Base-by-base conservation (phyloP, 345 rosid genomes). In the Lumnitzera racemosa region DNA sequence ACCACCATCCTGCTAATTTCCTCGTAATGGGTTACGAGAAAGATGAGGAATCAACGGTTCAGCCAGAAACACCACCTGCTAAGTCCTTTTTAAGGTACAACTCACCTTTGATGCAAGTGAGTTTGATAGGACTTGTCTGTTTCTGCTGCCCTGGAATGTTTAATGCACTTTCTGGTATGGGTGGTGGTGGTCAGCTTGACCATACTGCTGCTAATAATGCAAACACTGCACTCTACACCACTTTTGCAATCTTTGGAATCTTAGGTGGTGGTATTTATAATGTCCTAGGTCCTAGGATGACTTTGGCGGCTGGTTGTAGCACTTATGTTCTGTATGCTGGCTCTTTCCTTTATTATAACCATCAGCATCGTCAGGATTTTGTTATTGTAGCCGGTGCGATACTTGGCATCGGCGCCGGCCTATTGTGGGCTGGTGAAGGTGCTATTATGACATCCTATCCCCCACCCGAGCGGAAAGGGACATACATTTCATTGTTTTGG, bases 71-170 rank as follows among this genome's bases (percentile, higher is more conserved):
- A 9, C 51, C 71, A 13, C 52, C 15, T 55, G 41, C 31, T 13
- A 61, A 47, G 56, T 70, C 85, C 8, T 41, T 48, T 16, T 68
- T 81, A 59, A 72, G 96, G 20, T 80, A 83, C 79, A 91, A 89
- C 65, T 91, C 96, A 0, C 98, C 98, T 2, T 63, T 89, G 1
- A 67, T 80, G 3, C 98, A 92, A 63, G 85, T 92, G 12, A 57
- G 56, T 56, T 72, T 89, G 23, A 87, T 92, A 48, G 98, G 96
- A 1, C 64, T 92, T 9, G 98, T 92, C 51, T 92, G 98, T 59
- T 92, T 92, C 72, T 92, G 98, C 62, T 92, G 96, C 46, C 98
- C 98, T 0, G 96, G 96, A 2, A 92, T 92, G 91, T 92, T 89
- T 77, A 92, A 92, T 61, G 98, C 98, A 27, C 84, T 92, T 61